Evolutionary conservation across 2,329 filamentous ascomycete species (phyloP).

Genomic region (Penicillium paneum): DNA sequence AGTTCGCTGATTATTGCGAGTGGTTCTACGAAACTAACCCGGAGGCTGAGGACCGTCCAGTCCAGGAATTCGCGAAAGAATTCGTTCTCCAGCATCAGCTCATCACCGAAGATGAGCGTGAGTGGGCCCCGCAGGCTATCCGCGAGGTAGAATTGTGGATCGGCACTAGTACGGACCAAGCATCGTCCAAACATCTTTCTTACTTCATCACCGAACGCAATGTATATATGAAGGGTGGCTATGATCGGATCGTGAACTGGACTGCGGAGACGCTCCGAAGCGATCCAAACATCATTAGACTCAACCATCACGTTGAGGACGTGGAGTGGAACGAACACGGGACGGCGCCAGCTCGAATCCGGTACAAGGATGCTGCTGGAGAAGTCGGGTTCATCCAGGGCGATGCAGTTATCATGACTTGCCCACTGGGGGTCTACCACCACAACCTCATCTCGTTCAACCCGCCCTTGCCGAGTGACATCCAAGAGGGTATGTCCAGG

Average conservation of each 20-base stretch:
- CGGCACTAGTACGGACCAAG: constrained; percentile 42
- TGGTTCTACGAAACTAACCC: constrained; percentile 44
- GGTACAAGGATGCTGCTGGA: constrained; percentile 20
- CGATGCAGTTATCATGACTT: constrained; percentile 42
- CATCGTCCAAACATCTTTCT: constrained; percentile 43
- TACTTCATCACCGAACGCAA: constrained; percentile 47
- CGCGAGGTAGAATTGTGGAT: constrained; percentile 47
- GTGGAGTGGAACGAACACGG: constrained; percentile 38
- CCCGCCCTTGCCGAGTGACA: constrained; percentile 37
- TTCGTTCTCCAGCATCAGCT: constrained; percentile 43
- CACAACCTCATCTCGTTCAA: constrained; percentile 41
- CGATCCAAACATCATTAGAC: constrained; percentile 36
- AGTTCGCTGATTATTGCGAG: constrained; percentile 44
- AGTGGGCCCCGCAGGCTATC: constrained; percentile 45
- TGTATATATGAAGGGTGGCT: constrained; percentile 48
- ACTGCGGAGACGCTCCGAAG: constrained; percentile 35
- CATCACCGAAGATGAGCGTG: constrained; percentile 42
- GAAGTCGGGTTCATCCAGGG: constrained; percentile 29
- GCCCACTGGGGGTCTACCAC: constrained; percentile 41
- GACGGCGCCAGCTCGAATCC: constrained; percentile 4
- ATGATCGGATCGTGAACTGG: constrained; percentile 45
- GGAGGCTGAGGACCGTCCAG: constrained; percentile 41
- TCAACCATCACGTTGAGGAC: constrained; percentile 40
- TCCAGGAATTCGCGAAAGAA: constrained; percentile 41
- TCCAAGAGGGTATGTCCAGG: constrained; percentile 36